Evolutionary conservation across 2,329 filamentous ascomycete species (phyloP).

Genomic region (Apiospora aurea): DNA sequence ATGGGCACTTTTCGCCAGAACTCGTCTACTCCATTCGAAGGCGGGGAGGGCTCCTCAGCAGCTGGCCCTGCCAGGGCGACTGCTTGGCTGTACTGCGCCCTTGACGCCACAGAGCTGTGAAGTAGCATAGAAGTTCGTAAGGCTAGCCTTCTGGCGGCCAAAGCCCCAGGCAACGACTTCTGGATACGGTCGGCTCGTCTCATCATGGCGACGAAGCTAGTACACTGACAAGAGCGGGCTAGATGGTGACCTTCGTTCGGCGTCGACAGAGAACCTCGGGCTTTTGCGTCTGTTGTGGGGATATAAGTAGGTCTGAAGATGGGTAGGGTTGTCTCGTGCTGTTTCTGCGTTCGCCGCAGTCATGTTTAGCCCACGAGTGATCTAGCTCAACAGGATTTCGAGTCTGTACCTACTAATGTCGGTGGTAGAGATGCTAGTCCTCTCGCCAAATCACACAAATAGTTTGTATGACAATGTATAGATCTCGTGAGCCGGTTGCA

Average conservation of each 20-base stretch:
- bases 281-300: neutral
- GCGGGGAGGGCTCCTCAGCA: neutral
- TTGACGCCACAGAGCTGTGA: neutral
- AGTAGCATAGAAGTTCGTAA: neutral
- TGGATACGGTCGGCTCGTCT: slow-evolving; percentile 15
- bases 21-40: slow-evolving; percentile 36
- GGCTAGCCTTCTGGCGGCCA: neutral
- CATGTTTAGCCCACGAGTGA: neutral
- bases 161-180: neutral
- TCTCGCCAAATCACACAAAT: neutral
- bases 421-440: neutral
- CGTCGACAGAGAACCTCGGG: neutral
- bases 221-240: neutral
- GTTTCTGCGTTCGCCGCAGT: neutral
- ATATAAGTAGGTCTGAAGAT: neutral
- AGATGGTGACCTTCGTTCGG: neutral
- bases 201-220: neutral
- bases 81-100: slow-evolving; percentile 10
- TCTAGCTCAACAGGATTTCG: neutral
- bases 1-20: slow-evolving; percentile 60
- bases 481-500: too few relatives aligned
- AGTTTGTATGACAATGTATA: neutral
- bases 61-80: slow-evolving; percentile 1
- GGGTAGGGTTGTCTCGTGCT: neutral
- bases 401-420: neutral